Conservation (phyloP, 352 stramenopile species). For the Pythium graminicola region DNA sequence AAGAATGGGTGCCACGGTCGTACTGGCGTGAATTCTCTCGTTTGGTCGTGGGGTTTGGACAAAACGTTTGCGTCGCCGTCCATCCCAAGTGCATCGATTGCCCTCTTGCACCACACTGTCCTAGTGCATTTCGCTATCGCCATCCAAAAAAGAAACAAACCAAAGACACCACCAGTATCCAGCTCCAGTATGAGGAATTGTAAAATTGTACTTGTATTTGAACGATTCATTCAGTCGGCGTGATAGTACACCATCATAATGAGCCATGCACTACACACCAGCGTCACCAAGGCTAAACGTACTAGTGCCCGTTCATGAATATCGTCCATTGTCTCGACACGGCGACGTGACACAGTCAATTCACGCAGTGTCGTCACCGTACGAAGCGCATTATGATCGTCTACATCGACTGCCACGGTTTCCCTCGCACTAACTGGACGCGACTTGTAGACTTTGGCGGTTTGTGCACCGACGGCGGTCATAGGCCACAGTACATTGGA, state of each 20-base stretch:
- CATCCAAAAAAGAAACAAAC: constrained; percentile 4
- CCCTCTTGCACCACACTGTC: constrained; percentile 43
- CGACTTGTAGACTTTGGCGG: constrained; percentile 16
- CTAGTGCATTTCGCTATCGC: constrained; percentile 32
- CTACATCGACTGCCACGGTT: not conserved
- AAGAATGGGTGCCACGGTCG: constrained; percentile 54
- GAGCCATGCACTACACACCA: constrained; percentile 27
- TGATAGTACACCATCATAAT: constrained; percentile 31
- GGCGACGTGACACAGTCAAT: constrained; percentile 20
- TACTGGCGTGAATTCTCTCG: constrained; percentile 58
- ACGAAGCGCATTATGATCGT: constrained; percentile 16
- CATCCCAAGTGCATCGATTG: constrained; percentile 51
- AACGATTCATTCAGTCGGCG: constrained; percentile 3
- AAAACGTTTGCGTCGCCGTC: constrained; percentile 49
- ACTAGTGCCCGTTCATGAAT: constrained; percentile 32
- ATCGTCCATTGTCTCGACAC: constrained; percentile 32
- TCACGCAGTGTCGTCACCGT: constrained; percentile 17
- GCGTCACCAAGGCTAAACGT: constrained; percentile 29
- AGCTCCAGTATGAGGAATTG: not conserved
- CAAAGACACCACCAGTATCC: not conserved
- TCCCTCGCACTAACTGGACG: not conserved
- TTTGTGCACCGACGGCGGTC: constrained; percentile 19
- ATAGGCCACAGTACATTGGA: constrained; percentile 22
- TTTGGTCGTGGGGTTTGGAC: constrained; percentile 68
- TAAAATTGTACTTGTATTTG: constrained; percentile 6